Evolutionary conservation across 192 early-diverging fungal genomes (phyloP).

Genomic region (Geranomyces variabilis): DNA sequence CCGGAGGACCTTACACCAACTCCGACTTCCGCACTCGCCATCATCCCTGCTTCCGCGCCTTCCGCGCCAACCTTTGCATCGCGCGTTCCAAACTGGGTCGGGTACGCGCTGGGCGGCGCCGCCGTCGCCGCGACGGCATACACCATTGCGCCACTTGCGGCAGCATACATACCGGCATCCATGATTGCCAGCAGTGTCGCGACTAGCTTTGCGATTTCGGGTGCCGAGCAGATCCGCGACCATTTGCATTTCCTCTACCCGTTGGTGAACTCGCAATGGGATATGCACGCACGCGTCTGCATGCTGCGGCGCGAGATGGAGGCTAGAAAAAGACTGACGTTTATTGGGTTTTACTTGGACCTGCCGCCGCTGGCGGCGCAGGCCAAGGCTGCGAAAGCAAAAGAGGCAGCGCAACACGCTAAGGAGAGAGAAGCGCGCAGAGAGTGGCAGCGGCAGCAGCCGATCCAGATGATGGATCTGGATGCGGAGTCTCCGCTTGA

Average conservation of each 20-base stretch:
- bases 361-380: background rate
- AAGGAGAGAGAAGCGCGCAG: no score
- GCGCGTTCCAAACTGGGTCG: slow-evolving; percentile 18
- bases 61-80: slow-evolving; percentile 2
- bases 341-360: slow-evolving; percentile 35
- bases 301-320: slow-evolving; percentile 42
- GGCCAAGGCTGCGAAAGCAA: background rate
- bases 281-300: slow-evolving; percentile 37
- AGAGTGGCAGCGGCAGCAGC: background rate
- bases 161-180: slow-evolving; percentile 20
- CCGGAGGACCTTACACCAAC: background rate
- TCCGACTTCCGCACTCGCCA: background rate
- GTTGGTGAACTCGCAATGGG: slow-evolving; percentile 33
- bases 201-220: slow-evolving; percentile 18
- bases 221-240: slow-evolving; percentile 34
- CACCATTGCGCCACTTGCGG: slow-evolving; percentile 25
- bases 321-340: slow-evolving; percentile 26
- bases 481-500: background rate
- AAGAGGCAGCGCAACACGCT: background rate
- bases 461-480: slow-evolving; percentile 13
- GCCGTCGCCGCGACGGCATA: slow-evolving; percentile 33
- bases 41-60: background rate
- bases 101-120: slow-evolving; percentile 29
- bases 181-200: slow-evolving; percentile 19
- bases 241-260: slow-evolving; percentile 48